Evolutionary conservation across 106 monocot species (phyloP), one percentile per base, ranked within the genome.

Genomic region (Allium cepa): DNA sequence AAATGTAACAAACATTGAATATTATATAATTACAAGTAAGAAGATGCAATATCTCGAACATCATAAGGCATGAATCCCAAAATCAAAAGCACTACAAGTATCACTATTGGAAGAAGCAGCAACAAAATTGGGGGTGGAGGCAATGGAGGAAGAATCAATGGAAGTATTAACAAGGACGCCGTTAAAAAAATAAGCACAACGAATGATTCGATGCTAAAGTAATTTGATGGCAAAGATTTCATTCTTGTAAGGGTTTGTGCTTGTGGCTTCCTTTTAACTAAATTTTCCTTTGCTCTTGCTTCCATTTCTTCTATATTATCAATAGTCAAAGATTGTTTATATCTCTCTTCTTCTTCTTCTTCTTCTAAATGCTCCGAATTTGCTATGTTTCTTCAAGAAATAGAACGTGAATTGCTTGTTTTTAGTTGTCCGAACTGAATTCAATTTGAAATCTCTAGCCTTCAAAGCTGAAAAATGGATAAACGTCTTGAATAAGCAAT

Each of bases 81-180:
- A 36, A 71, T 9, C 26, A 86, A n/a, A 17, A 86, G 69, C 63
- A 86, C 52, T 0, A 52, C 46, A 45, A 86, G 57, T 52, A 86
- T 76, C 9, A 71, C 82, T 10, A 82, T 17, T 11, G 82, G 86
- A 50, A 86, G 49, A 17, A 86, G 64, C 51, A 86, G 75, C 15
- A 82, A 47, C 78, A 82, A 18, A 12, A 55, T 60, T 10, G 86
- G 86, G 3, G 86, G 82, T 12, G 82, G 86, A n/a, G 79, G 76
- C 70, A 82, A 67, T 46, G 82, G 82, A 10, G 86, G 82, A 36
- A 86, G 71, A 11, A 86, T 59, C 45, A 86, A 66, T 13, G 86
- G 86, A 2, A 86, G 82, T 68, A 86, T 71, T 71, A 86, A 60
- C 36, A 82, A 51, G 3, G 73, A 82, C 2, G 70, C 73, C 0